Base-by-base conservation (phyloP, 768 basidiomycete genomes). In the Daedaleopsis sinensis region DNA sequence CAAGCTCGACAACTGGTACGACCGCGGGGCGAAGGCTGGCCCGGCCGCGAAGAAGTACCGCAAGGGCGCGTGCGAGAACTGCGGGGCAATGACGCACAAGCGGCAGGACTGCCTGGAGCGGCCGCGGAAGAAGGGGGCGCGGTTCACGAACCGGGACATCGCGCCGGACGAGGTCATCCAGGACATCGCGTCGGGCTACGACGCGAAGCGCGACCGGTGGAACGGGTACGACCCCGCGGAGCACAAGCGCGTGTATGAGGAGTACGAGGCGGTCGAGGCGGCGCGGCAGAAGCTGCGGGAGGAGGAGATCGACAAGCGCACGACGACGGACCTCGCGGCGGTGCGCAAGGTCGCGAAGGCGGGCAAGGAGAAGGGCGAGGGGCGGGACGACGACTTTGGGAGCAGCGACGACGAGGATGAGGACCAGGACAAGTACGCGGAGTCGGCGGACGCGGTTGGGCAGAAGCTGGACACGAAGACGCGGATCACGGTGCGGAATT, bases 391-490 rank as follows among this genome's bases (percentile, higher is more conserved):
- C 13, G 97, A 98, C 73, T 98, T 98, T 76, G 96, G 97, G 13
- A 95, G 93, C 35, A 94, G 93, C 72, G 93, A 94, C 64, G 96
- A 98, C 65, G 96, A 98, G 64, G 94, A 94, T 69, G 93, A 88
- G 49, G 96, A 98, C 68, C 94, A 97, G 72, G 95, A 97, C 77
- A 97, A 98, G 77, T 98, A 98, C 68, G 97, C 97, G 13, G 97
- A 99, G 70, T 90, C 93, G 23, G 96, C 96, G 12, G 96, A 99
- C 69, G 95, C 94, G 43, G 96, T 98, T 5, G 97, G 97, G 16
- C 97, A 99, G 74, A 97, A 98, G 74, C 79, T 98, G 67, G 97
- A 99, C 74, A 93, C 96, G 16, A 98, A 99, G 78, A 97, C 95
- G 21, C 90, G 97, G 56, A 96, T 99, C 59, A 98, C 97, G 18